These are phyloP conservation scores for Medicago arabica DNA, from an alignment of 306 rosid genomes.

Conservation along the genomic window DNA sequence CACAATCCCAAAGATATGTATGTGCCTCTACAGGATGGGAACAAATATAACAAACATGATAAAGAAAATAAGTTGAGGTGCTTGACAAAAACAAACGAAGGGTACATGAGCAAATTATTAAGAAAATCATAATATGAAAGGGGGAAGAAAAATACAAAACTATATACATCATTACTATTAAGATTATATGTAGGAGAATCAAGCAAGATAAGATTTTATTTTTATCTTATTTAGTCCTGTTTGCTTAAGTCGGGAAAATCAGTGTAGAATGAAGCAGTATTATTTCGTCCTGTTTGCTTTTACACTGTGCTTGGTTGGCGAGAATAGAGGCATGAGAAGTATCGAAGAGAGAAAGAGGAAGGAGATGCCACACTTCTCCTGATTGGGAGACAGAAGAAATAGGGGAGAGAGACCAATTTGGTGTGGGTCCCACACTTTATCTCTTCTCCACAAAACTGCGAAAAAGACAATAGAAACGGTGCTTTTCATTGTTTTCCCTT, in stretches of 20 bases:
- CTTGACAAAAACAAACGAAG: slow-evolving; percentile 26
- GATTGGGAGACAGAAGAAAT: no score
- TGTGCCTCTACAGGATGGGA: slow-evolving; percentile 11
- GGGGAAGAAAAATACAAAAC: not conserved
- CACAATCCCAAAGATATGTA: not conserved
- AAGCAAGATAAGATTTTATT: not conserved
- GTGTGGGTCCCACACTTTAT: no score
- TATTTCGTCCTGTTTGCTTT: not conserved
- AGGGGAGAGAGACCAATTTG: no score
- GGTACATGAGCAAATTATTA: slow-evolving; percentile 6
- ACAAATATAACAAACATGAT: slow-evolving; percentile 17
- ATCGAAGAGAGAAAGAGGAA: no score
- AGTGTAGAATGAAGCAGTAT: not conserved
- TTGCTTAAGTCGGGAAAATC: not conserved
- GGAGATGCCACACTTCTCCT: no score
- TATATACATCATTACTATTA: not conserved
- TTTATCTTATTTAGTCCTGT: not conserved
- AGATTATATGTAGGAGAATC: not conserved
- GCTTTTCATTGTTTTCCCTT: no score
- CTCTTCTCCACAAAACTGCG: no score
- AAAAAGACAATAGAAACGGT: no score
- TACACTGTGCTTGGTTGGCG: no score
- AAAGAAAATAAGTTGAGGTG: not conserved
- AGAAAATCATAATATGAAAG: not conserved
- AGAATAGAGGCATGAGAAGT: no score